Evolutionary conservation across 352 stramenopile species (phyloP), one percentile per base, ranked within the genome.

Genomic region (Phytophthora kernoviae): DNA sequence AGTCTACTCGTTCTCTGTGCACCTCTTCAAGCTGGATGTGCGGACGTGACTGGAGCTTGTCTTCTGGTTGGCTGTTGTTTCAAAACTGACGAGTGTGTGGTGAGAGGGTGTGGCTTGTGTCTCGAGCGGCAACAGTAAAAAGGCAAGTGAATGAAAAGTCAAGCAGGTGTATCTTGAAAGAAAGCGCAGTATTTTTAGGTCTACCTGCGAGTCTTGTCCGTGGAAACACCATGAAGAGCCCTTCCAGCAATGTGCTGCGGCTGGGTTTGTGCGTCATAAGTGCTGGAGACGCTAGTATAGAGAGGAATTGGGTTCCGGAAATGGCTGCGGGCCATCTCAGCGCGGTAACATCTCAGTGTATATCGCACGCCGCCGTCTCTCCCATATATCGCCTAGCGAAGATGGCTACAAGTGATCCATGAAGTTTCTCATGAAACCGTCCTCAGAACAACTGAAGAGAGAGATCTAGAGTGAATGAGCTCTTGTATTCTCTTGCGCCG

Each of bases 61-160:
- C 36, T 60, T 59, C 39, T 33, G 18, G 41, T 48, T 61, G 46
- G 24, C 21, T 53, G 49, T 27, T 72, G 52, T 60, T 72, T 72
- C 47, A 33, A 48, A 72, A 72, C 58, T 72, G 64, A 56, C 27
- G 51, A 59, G 24, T 3, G 6, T 30, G 24, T 6, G 6, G 24
- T 30, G 24, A 30, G 24, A 30, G 24, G 24, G 24, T 30, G 24
- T 6, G 24, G 24, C 24, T 30, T 30, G 24, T 30, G 24, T 30
- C 24, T 30, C 24, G 24, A 6, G 6, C 24, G 6, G 24, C 17
- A 43, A 41, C 20, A 15, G 36, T 67, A 71, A 55, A 46, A 65
- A 64, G 58, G 63, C n/a, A 34, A 49, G 63, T 34, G n/a, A n/a
- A n/a, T n/a, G n/a, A n/a, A 15, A 6, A 5, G 18, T 27, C 55